Evolutionary conservation across 495 filamentous ascomycete species (phyloP).

Genomic region (Thozetella sp.): DNA sequence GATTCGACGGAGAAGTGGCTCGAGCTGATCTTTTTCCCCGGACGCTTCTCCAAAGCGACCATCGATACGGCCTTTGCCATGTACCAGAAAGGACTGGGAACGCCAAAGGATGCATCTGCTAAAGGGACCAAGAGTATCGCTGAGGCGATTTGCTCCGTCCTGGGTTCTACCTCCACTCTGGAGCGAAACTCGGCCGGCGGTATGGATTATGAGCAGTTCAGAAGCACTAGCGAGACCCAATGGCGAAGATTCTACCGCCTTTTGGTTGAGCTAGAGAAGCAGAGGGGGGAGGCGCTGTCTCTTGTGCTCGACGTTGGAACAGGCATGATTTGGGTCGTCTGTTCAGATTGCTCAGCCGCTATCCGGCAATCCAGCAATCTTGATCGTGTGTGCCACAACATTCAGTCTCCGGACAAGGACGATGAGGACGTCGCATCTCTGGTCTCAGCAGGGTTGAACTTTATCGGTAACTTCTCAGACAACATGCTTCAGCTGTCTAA

Average conservation of each 20-base stretch:
- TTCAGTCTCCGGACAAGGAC: conserved; percentile 28
- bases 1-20: conserved; percentile 70
- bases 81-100: conserved; percentile 65
- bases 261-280: conserved; percentile 81
- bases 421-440: conserved; percentile 42
- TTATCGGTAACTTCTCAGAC: conserved; percentile 62
- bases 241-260: conserved; percentile 91
- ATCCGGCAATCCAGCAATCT: conserved; percentile 77
- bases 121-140: conserved; percentile 54
- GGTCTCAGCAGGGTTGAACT: conserved; percentile 60
- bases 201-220: conserved; percentile 74
- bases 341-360: conserved; percentile 75
- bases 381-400: conserved; percentile 70
- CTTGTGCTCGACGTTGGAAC: conserved; percentile 70
- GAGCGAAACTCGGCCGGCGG: conserved; percentile 59
- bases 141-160: conserved; percentile 70
- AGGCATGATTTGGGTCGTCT: conserved; percentile 79
- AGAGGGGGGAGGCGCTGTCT: conserved; percentile 75
- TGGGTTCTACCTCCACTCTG: conserved; percentile 65
- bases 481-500: conserved; percentile 62
- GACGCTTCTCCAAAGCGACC: conserved; percentile 71
- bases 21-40: conserved; percentile 78
- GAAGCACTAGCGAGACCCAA: conserved; percentile 71
- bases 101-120: conserved; percentile 30
- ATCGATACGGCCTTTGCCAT: conserved; percentile 81